phyloP scores from a whole-genome alignment of 805 yeast genomes.

The Scheffersomyces amazonensis region DNA sequence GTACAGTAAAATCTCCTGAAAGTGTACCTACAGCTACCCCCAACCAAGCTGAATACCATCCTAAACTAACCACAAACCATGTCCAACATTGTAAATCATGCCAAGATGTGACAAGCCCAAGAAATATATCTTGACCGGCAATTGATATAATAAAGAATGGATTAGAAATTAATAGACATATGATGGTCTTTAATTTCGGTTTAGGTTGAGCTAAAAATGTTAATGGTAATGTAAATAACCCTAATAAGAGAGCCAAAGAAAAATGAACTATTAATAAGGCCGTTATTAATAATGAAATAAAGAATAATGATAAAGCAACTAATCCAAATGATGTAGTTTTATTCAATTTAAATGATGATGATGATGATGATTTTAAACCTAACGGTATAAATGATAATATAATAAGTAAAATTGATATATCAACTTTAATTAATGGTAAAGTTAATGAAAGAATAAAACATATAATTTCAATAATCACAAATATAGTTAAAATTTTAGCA shows the following conservation, averaged over 20 bases:
- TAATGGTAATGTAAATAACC: conserved; percentile 72
- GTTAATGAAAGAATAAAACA: conserved; percentile 20
- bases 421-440: conserved; percentile 21
- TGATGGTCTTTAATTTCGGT: conserved; percentile 20
- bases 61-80: conserved; percentile 68
- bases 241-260: conserved; percentile 70
- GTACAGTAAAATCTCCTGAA: not conserved
- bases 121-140: conserved; percentile 37
- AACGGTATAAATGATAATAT: conserved; percentile 14
- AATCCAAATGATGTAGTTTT: conserved; percentile 21
- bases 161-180: conserved; percentile 44
- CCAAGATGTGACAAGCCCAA: conserved; percentile 63
- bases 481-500: conserved; percentile 21
- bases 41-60: conserved; percentile 86
- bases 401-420: conserved; percentile 13
- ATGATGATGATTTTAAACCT: conserved; percentile 3
- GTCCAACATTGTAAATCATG: conserved; percentile 76
- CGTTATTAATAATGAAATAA: conserved; percentile 65
- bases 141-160: conserved; percentile 43
- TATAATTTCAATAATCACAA: conserved; percentile 24
- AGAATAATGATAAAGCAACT: conserved; percentile 49
- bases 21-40: conserved; percentile 13
- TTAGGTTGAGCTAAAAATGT: conserved; percentile 45
- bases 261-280: conserved; percentile 81
- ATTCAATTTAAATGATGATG: conserved; percentile 9